Evolutionary conservation across 805 yeast species (phyloP), one percentile per base, ranked within the genome.

Genomic region (Metschnikowia borealis): DNA sequence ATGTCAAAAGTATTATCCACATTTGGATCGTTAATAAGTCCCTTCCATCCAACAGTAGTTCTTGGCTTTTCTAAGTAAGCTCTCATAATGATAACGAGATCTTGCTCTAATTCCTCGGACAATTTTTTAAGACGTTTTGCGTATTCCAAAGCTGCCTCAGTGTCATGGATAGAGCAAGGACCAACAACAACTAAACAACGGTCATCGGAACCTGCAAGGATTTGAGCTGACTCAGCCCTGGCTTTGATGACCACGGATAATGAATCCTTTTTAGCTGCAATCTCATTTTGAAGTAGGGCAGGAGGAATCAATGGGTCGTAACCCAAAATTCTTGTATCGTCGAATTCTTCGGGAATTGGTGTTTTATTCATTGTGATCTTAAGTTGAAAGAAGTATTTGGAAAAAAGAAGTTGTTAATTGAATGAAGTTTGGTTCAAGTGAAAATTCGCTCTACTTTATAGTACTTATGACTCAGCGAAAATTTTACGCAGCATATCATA

Each of bases 11-110:
- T 78, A 53, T 89, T 89, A 69, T 92, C 96, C 61, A 92, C 85
- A 63, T 94, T 96, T 32, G 99, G 99, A 69, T 92, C 99, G 67
- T 92, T 92, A 63, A 92, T 94, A 58, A 92, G 78, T 60, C 99
- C 99, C 74, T 92, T 92, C 99, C 99, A 92, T 53, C 99, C 99
- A 42, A 94, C 98, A 29, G 98, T 92, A 46, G 99, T 92, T 73
- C 99, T 84, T 61, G 99, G 99, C 73, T 92, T 92, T 70, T 92
- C 99, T 63, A 94, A 78, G 75, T 94, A 94, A 3, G 98, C 98
- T 74, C 99, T 84, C 99, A 94, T 94, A 54, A 94, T 85, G 52
- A 94, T 84, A 50, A 84, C 81, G 53, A 94, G 77, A 59, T 92
- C 97, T 44, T 80, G 83, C 56, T 84, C 77, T 55, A 87, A 75